phyloP scores from a whole-genome alignment of 345 rosid species.

The Rhodamnia argentea region DNA sequence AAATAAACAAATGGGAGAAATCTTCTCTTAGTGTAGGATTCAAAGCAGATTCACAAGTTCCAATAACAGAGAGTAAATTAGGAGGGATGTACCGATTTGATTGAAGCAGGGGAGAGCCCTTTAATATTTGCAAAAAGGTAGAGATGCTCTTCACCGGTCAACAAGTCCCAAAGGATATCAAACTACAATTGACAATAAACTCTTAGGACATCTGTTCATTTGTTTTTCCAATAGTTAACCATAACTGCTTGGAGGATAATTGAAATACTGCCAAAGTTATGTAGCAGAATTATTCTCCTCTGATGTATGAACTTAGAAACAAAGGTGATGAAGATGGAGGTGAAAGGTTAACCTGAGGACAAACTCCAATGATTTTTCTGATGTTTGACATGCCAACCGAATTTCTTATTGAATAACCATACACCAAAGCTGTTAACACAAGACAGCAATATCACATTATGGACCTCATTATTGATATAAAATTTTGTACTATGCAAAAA shows the following conservation, averaged over 20 bases:
- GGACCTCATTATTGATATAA: not conserved
- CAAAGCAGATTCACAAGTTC: not conserved
- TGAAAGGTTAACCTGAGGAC: slow-evolving; percentile 65
- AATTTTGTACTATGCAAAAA: not conserved
- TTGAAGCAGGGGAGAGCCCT: slow-evolving; percentile 58
- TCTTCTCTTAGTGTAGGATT: not conserved
- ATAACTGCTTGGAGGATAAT: not conserved
- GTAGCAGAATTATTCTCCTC: not conserved
- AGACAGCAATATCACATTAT: not conserved
- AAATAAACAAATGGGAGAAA: not conserved
- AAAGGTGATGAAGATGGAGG: not conserved
- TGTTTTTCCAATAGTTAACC: too few species aligned
- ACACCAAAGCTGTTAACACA: slow-evolving; percentile 52
- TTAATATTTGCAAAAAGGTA: slow-evolving; percentile 72
- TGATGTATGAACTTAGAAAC: not conserved
- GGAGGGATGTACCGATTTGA: slow-evolving; percentile 39
- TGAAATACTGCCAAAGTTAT: not conserved
- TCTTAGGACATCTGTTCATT: not conserved
- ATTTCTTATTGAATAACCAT: slow-evolving; percentile 66
- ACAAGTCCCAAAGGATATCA: slow-evolving; percentile 85
- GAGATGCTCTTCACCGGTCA: slow-evolving; percentile 82
- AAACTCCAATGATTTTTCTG: slow-evolving; percentile 66
- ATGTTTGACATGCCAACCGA: slow-evolving; percentile 83
- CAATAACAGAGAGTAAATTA: not conserved
- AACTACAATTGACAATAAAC: slow-evolving; percentile 31